Conservation (phyloP, 2,329 filamentous ascomycete genomes). For the Xylariales sp. region DNA sequence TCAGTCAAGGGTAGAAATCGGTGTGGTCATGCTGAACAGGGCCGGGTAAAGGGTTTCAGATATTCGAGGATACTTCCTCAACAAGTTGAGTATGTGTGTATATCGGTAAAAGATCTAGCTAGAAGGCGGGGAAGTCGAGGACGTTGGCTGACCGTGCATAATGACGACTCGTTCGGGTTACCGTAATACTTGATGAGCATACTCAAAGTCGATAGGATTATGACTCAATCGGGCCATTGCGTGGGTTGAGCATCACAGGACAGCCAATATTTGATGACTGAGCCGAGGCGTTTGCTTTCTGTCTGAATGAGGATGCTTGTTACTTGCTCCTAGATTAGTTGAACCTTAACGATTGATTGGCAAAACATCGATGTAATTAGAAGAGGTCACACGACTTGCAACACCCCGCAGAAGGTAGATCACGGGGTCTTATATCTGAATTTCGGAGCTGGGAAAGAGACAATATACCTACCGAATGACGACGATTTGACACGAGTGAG, state of each 20-base stretch:
- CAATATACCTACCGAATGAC: slow-evolving; percentile 11
- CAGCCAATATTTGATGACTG: background rate
- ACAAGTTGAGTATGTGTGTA: background rate
- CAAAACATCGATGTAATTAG: slow-evolving; percentile 7
- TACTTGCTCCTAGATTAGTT: background rate
- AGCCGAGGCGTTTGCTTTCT: background rate
- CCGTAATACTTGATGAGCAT: no score
- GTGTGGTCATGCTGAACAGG: background rate
- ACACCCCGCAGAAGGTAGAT: slow-evolving; percentile 21
- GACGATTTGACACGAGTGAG: slow-evolving; percentile 9
- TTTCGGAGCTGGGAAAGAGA: slow-evolving; percentile 13
- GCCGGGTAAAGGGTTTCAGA: background rate
- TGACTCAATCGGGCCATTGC: no score
- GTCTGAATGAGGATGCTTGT: no score
- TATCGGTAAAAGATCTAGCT: background rate
- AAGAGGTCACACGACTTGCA: slow-evolving; percentile 23
- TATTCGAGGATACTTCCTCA: background rate
- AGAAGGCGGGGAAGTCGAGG: background rate
- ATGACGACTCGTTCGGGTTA: no score
- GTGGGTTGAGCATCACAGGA: no score
- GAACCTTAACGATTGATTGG: slow-evolving; percentile 1
- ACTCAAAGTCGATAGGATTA: no score
- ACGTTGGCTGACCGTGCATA: no score
- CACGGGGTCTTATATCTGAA: slow-evolving; percentile 14
- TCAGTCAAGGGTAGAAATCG: background rate